Base-by-base conservation (phyloP, 257 asterid genomes). In the Salvia splendens region DNA sequence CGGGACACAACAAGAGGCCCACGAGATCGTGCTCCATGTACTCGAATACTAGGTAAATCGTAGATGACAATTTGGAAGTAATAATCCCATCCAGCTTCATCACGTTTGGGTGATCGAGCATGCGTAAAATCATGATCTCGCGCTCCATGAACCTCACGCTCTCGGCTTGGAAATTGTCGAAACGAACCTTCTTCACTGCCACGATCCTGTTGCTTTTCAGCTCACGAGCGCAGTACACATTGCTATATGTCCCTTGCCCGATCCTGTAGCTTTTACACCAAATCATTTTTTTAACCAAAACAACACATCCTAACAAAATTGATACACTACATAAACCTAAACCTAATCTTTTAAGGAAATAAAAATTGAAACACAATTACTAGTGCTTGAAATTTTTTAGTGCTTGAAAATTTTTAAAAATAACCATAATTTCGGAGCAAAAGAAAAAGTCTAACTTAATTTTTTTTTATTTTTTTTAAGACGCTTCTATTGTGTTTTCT, bases 1-100 rank as follows among this genome's bases (percentile, higher is more conserved):
- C 84, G 3, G 99, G 97, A 45, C 87, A 88, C 5, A 97, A 85
- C 41, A 91, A 51, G 7, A 94, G 77, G 7, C 99, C 99, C 0
- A 96, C 80, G 8, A 94, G 96, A 74, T 94, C 99, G 24, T 94
- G 99, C 65, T 94, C 99, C 99, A 94, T 94, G 83, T 91, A 94
- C 73, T 94, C 97, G 66, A 94, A 94, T 43, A 94, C 99, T 15
- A 94, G 95, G 87, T 87, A 89, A 28, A 94, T 77, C 48, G 82
- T 83, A 10, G 86, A 84, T 0, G 99, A 91, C 28, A 91, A 73
- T 15, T 87, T 78, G n/a, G 99, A 94, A 1, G 97, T 91, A 9
- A 94, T 87, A 54, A 94, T 94, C 11, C 99, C 99, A 75, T 91
- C 95, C 59, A 94, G 83, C 72, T 94, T 94, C 95, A 94, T 88